These are phyloP conservation scores for Solanum tacnaense DNA, from an alignment of 257 asterid genomes.

Conservation along the genomic window DNA sequence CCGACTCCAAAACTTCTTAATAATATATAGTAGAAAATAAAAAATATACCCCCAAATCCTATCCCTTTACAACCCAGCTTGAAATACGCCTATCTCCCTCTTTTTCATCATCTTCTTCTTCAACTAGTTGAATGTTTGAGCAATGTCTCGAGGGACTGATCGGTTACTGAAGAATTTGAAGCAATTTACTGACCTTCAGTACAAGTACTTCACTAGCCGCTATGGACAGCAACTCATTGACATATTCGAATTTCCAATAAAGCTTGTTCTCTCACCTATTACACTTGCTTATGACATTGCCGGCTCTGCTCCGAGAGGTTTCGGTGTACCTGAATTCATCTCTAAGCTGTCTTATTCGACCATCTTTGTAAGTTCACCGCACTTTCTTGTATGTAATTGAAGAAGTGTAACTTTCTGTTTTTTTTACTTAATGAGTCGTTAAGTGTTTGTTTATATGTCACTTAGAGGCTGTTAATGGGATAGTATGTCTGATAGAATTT, in stretches of 20 bases:
- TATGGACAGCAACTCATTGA: constrained; percentile 64
- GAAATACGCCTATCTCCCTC: neutral
- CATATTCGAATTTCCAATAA: constrained; percentile 67
- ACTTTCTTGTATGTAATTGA: neutral
- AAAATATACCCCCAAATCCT: neutral
- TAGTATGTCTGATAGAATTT: neutral
- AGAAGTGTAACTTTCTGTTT: neutral
- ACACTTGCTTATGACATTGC: constrained; percentile 82
- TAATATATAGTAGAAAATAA: too few relatives aligned
- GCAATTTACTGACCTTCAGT: constrained; percentile 39
- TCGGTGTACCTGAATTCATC: constrained; percentile 81
- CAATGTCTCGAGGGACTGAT: constrained; percentile 46
- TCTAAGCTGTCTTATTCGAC: constrained; percentile 86
- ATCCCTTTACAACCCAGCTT: neutral
- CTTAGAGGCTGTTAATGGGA: neutral
- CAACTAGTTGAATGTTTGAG: neutral
- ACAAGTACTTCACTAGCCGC: constrained; percentile 40
- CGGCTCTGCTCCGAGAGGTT: constrained; percentile 99
- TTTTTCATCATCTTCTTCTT: neutral
- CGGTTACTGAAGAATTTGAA: constrained; percentile 28
- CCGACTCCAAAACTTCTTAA: too few relatives aligned
- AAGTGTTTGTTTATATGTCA: neutral
- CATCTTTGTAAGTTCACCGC: constrained; percentile 45
- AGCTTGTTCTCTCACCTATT: constrained; percentile 68
- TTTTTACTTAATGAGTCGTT: neutral